phyloP scores from a whole-genome alignment of 805 yeast genomes.

The Schwanniomyces sp. region DNA sequence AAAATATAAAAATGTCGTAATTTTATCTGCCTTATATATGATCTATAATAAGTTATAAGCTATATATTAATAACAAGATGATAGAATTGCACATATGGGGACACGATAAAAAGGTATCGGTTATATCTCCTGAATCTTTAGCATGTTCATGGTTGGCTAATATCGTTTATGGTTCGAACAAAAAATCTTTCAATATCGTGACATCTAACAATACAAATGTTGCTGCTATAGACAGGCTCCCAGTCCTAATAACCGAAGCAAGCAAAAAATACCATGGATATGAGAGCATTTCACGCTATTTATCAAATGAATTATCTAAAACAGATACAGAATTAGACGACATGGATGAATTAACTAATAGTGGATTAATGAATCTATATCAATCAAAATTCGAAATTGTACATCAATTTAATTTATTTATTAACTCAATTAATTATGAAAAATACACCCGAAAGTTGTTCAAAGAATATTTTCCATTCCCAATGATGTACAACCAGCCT shows the following conservation, averaged over 20 bases:
- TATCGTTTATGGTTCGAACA: slow-evolving; percentile 14
- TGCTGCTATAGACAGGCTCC: slow-evolving; percentile 50
- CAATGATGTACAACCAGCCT: slow-evolving; percentile 74
- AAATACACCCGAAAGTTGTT: slow-evolving; percentile 57
- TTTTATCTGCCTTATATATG: background rate
- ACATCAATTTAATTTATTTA: slow-evolving; percentile 56
- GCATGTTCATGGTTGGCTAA: slow-evolving; percentile 46
- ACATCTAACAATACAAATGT: slow-evolving; percentile 60
- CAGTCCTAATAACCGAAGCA: slow-evolving; percentile 35
- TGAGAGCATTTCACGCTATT: slow-evolving; percentile 9
- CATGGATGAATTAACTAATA: slow-evolving; percentile 39
- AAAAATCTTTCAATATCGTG: slow-evolving; percentile 32
- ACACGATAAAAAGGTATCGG: slow-evolving; percentile 30
- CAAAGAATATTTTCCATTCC: slow-evolving; percentile 59
- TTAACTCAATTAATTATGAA: slow-evolving; percentile 60
- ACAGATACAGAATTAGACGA: slow-evolving; percentile 5
- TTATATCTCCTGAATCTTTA: slow-evolving; percentile 52
- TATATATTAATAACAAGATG: slow-evolving; percentile 5
- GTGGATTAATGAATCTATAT: slow-evolving; percentile 44
- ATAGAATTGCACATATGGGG: slow-evolving; percentile 59
- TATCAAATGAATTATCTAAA: background rate
- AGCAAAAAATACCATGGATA: slow-evolving; percentile 17
- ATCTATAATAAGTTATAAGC: too few relatives aligned
- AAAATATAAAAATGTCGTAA: background rate
- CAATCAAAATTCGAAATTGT: slow-evolving; percentile 43